Evolutionary conservation across 371 early-diverging fungal genomes (phyloP), one percentile per base, ranked within the genome.

Genomic region (Nematocida minor): DNA sequence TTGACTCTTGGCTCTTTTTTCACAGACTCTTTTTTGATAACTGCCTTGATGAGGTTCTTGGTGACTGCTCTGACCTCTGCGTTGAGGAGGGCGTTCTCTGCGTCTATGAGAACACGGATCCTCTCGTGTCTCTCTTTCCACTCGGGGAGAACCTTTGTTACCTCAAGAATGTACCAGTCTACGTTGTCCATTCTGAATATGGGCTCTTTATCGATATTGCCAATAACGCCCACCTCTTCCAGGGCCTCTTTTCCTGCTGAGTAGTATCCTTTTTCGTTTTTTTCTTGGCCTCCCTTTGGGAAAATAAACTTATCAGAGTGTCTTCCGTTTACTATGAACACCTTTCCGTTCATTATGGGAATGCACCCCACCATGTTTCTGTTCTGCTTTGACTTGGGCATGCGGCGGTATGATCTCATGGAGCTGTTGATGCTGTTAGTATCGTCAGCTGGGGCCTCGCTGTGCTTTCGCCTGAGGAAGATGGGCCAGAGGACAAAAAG

Each of bases 271-370:
- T 20, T 66, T 60, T 84, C 85, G 4, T 27, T 22, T 18, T 71
- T 71, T 25, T 82, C 67, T n/a, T 82, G 66, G 2, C 78, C 63
- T 31, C 85, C 85, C 55, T 84, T 84, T 0, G 85, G 85, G 22
- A 84, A 63, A 16, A 83, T 77, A 29, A 79, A 42, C 32, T 79
- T 69, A 9, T 67, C 46, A 2, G 29, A 60, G 44, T 40, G 62
- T 53, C 67, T 67, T 49, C 66, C 62, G 42, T 44, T 53, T 20
- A 81, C 42, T 29, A 81, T 20, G 31, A 78, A 46, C 20, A 81
- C 22, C 20, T 54, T 68, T 20, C 77, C 77, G 9, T 74, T 41
- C n/a, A 53, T 34, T 20, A 74, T 53, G 32, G 77, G 77, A 53
- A 74, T 74, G 49, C 77, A 74, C 55, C 77, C 77, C 11, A 49